Base-by-base conservation (phyloP, 1,139 yeast species). In the Petasospora rhodanensis region DNA sequence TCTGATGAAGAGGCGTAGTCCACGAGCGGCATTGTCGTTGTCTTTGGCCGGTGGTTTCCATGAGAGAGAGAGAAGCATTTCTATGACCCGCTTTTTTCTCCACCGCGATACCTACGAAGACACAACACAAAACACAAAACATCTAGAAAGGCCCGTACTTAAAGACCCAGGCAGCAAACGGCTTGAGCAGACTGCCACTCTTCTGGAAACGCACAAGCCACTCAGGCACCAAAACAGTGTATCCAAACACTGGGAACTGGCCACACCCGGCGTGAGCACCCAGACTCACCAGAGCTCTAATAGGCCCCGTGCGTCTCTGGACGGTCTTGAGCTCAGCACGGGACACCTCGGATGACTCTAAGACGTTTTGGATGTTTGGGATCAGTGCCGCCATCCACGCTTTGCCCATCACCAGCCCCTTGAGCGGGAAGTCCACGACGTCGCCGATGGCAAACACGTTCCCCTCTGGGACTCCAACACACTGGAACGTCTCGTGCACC, bases 371-470 rank as follows among this genome's bases (percentile, higher is more conserved):
- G 13, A 29, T 24, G 14, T 29, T 29, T 15, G n/a, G 14, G 4
- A 23, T 8, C 6, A 29, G 16, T 4, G 32, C 14, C 2, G 15
- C 8, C 7, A 24, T n/a, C 32, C 32, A 29, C 10, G 26, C 27
- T n/a, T 9, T 15, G 7, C 32, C 27, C 6, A 24, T 15, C 11
- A 24, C 27, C 3, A 29, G 19, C n/a, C 32, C 27, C 23, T 50
- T 52, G 23, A 32, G 40, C 1, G 37, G 32, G 32, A 37, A 41
- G 30, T 45, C 42, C 6, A 40, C 34, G 11, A 49, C 51, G 34
- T 55, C 61, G 9, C 60, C 61, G 26, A 54, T 41, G 7, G 59
- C 52, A 36, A 55, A 56, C 3, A 55, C 39, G 15, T 45, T 44
- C 1, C 41, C 34, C 6, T 24, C 28, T 9, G 32, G n/a, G 5